Conservation (phyloP, 805 yeast species). For the Yamadazyma insecticola region DNA sequence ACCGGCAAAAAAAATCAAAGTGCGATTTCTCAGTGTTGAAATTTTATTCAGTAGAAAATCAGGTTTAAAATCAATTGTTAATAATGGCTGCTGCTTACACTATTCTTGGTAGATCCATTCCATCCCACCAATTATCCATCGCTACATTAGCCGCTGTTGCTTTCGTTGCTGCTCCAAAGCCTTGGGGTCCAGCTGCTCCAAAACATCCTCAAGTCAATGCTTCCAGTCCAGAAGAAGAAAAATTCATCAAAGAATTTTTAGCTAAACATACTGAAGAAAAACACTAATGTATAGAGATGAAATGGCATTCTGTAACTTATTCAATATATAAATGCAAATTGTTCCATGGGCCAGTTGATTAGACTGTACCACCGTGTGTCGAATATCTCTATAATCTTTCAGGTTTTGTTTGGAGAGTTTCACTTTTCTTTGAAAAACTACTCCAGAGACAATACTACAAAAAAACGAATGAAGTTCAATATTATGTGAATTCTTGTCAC, state of each 20-base stretch:
- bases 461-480: too few species aligned
- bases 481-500: too few species aligned
- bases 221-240: slow-evolving; percentile 81
- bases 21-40: too few species aligned
- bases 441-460: too few species aligned
- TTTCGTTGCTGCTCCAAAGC: slow-evolving; percentile 64
- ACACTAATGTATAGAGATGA: slow-evolving; percentile 19
- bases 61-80: slow-evolving; percentile 1
- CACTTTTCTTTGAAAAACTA: too few species aligned
- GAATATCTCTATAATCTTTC: too few species aligned
- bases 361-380: too few species aligned
- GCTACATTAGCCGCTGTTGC: slow-evolving; percentile 74
- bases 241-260: slow-evolving; percentile 69
- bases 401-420: too few species aligned
- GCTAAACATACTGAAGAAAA: slow-evolving; percentile 42
- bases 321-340: background rate
- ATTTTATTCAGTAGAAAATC: too few species aligned
- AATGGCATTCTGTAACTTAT: too few species aligned
- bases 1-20: background rate
- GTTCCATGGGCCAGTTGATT: background rate
- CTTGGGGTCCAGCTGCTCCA: slow-evolving; percentile 61
- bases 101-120: slow-evolving; percentile 79
- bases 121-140: slow-evolving; percentile 77
- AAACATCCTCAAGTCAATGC: slow-evolving; percentile 70
- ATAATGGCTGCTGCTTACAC: slow-evolving; percentile 80